Base-by-base conservation (phyloP, 208 protist genomes). In the Kentomonas sorsogonicus region DNA sequence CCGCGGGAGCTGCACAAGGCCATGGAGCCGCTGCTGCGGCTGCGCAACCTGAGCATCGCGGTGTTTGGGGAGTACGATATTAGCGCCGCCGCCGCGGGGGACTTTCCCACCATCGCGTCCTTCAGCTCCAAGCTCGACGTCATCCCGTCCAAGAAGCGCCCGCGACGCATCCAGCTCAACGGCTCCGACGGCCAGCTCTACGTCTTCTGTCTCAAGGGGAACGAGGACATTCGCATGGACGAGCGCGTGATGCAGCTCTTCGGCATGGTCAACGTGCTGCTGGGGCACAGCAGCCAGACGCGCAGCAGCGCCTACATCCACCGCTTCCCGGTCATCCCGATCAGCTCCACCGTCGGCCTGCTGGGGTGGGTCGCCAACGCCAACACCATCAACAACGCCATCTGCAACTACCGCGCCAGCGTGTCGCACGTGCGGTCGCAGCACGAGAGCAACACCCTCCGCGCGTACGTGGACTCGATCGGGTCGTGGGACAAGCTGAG, bases 161-260 rank as follows among this genome's bases (percentile, higher is more conserved):
- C 99, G 18, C 77, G 98, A 20, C 96, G 97, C 72, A 86, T 99
- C 16, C 96, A 90, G 43, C 88, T 99, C 9, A 88, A 89, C 60
- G 98, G 97, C 18, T 96, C 79, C 6, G 96, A 99, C 72, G 98
- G 97, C 26, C 74, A 79, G 3, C 77, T 94, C 22, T 99, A 99
- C 82, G 73, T 79, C 18, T 99, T 98, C 86, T 92, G 99, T 43
- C 80, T 99, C 6, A 99, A 99, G 71, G 98, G 98, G 22, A 97
- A 98, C 68, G 98, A 99, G 75, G 96, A 98, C 71, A 91, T 98
- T 44, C 86, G 98, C 27, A 98, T 99, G 95, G 99, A 99, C 74
- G 99, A 99, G 85, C 90, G 98, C 22, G 98, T 99, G 25, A 99
- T 99, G 98, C 98, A 99, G 86, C 85, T 99, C 29, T 99, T 99